Conservation (phyloP, 148 eudicot genomes). For the Camellia lanceoleosa region DNA sequence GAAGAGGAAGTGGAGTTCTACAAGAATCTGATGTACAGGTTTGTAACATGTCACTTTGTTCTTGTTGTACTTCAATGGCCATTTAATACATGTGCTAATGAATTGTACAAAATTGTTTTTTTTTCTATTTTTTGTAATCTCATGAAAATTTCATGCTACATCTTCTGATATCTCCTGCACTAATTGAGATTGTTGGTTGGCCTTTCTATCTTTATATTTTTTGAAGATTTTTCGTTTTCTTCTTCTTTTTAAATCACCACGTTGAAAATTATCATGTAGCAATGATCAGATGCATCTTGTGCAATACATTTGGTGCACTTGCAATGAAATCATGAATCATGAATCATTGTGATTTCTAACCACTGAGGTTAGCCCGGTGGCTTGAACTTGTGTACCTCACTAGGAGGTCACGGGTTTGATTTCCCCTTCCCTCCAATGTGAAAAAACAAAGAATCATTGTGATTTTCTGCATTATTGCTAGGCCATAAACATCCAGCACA, state of each 20-base stretch:
- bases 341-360: too few species aligned
- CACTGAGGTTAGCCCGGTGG: too few species aligned
- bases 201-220: background rate
- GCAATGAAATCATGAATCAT: background rate
- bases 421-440: too few species aligned
- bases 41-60: constrained; percentile 16
- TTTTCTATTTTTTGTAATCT: background rate
- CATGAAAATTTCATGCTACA: background rate
- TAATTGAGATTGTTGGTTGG: background rate
- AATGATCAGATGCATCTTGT: constrained; percentile 1
- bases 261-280: background rate
- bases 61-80: background rate
- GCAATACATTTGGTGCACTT: constrained; percentile 7
- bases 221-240: background rate
- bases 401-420: too few species aligned
- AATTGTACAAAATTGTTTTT: background rate
- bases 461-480: constrained; percentile 1
- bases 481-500: background rate
- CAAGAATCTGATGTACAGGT: constrained; percentile 84
- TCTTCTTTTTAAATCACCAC: background rate
- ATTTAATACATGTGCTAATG: background rate
- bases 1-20: constrained; percentile 81
- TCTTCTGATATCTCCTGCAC: background rate
- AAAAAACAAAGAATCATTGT: background rate
- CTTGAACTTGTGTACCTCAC: too few species aligned